These are phyloP conservation scores for Crotalaria pallida DNA, from an alignment of 306 rosid species.

Conservation along the genomic window DNA sequence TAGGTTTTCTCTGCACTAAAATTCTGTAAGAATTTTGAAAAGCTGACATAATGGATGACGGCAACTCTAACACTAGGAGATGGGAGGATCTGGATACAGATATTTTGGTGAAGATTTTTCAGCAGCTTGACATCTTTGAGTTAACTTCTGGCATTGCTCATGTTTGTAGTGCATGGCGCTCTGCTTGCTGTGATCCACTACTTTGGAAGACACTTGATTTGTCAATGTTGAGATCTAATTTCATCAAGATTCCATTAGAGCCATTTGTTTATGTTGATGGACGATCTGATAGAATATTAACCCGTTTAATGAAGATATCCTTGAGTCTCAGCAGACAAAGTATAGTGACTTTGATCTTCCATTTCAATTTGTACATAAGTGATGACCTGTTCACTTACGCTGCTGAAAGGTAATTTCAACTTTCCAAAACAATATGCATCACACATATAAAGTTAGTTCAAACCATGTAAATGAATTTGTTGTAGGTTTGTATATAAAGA, in stretches of 20 bases:
- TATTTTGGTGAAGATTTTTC: constrained; percentile 67
- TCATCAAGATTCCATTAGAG: constrained; percentile 69
- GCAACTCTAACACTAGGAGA: constrained; percentile 27
- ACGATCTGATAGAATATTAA: constrained; percentile 47
- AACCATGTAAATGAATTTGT: background rate
- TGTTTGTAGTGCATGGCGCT: constrained; percentile 69
- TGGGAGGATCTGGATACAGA: constrained; percentile 76
- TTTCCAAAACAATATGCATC: background rate
- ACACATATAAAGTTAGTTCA: background rate
- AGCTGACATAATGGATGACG: constrained; percentile 50
- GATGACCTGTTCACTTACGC: constrained; percentile 70
- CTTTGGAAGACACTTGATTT: constrained; percentile 76
- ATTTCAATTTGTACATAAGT: constrained; percentile 60
- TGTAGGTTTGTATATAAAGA: background rate
- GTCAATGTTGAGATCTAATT: constrained; percentile 60
- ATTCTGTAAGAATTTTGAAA: constrained; percentile 23
- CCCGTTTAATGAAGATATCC: constrained; percentile 58
- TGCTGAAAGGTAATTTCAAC: constrained; percentile 72
- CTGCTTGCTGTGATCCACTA: constrained; percentile 64
- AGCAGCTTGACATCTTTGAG: constrained; percentile 51
- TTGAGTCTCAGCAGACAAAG: constrained; percentile 55
- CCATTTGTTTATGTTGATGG: constrained; percentile 68
- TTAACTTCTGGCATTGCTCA: constrained; percentile 63
- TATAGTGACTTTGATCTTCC: constrained; percentile 55
- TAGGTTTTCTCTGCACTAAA: constrained; percentile 25